Evolutionary conservation across 352 stramenopile genomes (phyloP), one percentile per base, ranked within the genome.

Genomic region (Phytophthora sp.): DNA sequence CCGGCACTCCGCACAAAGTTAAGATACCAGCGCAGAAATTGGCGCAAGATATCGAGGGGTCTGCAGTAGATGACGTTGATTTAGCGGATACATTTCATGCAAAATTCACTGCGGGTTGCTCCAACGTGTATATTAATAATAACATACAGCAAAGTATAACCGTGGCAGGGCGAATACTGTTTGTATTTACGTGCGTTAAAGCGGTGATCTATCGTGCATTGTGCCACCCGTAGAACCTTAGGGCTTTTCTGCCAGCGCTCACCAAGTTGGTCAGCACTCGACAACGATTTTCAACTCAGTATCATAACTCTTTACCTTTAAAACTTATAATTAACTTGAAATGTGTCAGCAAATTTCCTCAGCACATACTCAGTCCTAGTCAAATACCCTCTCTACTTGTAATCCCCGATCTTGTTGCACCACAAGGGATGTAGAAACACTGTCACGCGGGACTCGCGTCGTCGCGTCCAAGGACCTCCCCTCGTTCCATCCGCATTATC

Each of bases 251-350:
- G n/a, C n/a, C n/a, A n/a, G n/a, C n/a, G n/a, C n/a, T n/a, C 11
- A 38, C 31, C 7, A 16, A 38, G 41, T 47, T 50, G 46, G 27
- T 51, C 45, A 57, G 31, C 44, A 26, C 21, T 66, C 47, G 20
- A 15, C 16, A 9, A 12, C 41, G 61, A 69, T 69, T 69, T 69
- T 53, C 44, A 57, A 69, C 61, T 62, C 39, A 46, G 18, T 16
- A 27, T 29, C 20, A 15, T 12, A 33, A 2, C 7, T 4, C 29
- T 3, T 33, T 7, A 33, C 29, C 12, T 46, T 38, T 18, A 57
- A 57, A 54, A 41, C 11, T 20, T n/a, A 54, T 54, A 23, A 7
- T 16, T n/a, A n/a, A n/a, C n/a, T n/a, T n/a, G n/a, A n/a, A n/a
- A n/a, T n/a, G n/a, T n/a, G n/a, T n/a, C n/a, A n/a, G n/a, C n/a